A percentile compares a stretch with the other conserved stretches of the same genome.
These are phyloP conservation scores for Fusarium palustre DNA, from an alignment of 2,329 filamentous ascomycete genomes.

Conservation along the genomic window DNA sequence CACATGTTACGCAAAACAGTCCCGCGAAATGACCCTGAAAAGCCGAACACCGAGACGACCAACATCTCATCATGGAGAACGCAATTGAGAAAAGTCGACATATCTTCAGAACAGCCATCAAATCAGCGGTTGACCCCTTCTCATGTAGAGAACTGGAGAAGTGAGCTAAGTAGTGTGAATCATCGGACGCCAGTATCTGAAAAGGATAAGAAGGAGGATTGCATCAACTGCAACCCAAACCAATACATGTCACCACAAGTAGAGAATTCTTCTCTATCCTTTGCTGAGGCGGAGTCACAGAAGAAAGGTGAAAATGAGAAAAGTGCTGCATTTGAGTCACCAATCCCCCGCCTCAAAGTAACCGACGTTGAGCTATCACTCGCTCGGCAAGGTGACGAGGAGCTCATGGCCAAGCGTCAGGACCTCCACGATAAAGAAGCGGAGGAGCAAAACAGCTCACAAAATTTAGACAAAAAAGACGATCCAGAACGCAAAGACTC, in stretches of 20 bases:
- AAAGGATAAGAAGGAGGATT: constrained; percentile 28
- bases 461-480: constrained; percentile 6
- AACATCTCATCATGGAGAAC: constrained; percentile 41
- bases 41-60: constrained; percentile 10
- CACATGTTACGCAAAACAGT: constrained; percentile 18
- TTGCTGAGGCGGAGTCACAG: constrained; percentile 6
- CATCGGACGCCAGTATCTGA: constrained; percentile 26
- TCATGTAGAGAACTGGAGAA: constrained; percentile 36
- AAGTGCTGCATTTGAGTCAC: constrained; percentile 14
- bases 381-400: constrained; percentile 40
- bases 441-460: constrained; percentile 1
- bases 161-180: constrained; percentile 41
- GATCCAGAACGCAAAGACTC: constrained; percentile 19
- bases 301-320: not conserved
- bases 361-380: constrained; percentile 48
- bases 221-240: constrained; percentile 41
- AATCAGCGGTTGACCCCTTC: constrained; percentile 29
- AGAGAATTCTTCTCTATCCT: constrained; percentile 1
- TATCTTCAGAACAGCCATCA: constrained; percentile 29
- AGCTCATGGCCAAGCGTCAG: constrained; percentile 24
- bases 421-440: constrained; percentile 9
- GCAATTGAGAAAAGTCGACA: constrained; percentile 43
- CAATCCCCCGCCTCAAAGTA: constrained; percentile 42
- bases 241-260: constrained; percentile 28
- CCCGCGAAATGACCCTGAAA: constrained; percentile 7